A percentile compares a stretch with the other conserved stretches of the same genome.
These are phyloP conservation scores for Ceratobasidium theobromae DNA, from an alignment of 1,284 basidiomycete species.

Conservation along the genomic window DNA sequence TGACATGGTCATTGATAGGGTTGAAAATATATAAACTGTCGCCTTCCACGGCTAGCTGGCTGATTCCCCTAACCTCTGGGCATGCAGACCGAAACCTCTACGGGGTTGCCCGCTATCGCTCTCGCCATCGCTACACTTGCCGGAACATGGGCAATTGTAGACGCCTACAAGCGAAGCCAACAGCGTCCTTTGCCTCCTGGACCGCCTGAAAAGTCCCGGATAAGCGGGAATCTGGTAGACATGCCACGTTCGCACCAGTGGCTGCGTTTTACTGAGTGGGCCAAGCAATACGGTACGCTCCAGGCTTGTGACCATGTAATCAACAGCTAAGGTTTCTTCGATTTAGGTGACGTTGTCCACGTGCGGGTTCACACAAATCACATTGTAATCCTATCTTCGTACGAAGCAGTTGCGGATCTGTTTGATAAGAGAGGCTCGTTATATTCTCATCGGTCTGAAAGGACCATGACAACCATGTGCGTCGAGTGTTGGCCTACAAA, in stretches of 20 bases:
- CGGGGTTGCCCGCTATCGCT: neutral
- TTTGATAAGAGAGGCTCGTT: slow-evolving; percentile 26
- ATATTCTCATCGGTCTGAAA: slow-evolving; percentile 1
- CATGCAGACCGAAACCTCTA: neutral
- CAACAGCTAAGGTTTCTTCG: neutral
- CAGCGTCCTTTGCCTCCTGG: neutral
- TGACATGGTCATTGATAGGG: too few species aligned
- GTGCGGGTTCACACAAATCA: neutral
- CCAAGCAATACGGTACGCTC: neutral
- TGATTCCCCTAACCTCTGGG: neutral
- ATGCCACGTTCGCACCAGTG: neutral
- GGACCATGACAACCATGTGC: neutral
- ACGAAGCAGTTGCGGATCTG: neutral
- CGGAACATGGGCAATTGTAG: neutral
- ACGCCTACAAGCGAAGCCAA: neutral
- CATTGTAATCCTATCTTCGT: slow-evolving; percentile 2
- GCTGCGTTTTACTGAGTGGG: neutral
- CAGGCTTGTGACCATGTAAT: neutral
- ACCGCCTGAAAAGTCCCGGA: neutral
- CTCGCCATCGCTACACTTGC: neutral
- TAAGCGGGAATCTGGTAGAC: neutral
- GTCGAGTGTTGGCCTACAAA: neutral
- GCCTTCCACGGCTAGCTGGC: neutral
- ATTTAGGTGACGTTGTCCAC: slow-evolving; percentile 3
- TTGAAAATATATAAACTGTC: neutral